These are phyloP conservation scores for Citrus australasica DNA, from an alignment of 345 rosid species.

Conservation along the genomic window DNA sequence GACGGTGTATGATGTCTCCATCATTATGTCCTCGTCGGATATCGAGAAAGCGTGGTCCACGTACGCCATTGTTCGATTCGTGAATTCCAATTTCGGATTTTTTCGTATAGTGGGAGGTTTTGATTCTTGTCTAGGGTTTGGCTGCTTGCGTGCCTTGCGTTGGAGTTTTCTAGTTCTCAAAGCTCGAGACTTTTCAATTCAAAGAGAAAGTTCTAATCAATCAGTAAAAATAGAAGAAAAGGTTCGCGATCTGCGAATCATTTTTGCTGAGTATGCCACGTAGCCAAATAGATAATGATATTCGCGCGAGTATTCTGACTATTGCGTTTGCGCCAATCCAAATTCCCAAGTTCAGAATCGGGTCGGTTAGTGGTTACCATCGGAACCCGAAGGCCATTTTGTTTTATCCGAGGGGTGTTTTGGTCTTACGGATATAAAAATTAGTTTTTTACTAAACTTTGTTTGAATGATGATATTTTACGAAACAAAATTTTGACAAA, in stretches of 20 bases:
- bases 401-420: no score
- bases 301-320: not conserved
- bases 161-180: not conserved
- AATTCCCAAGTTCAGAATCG: not conserved
- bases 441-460: no score
- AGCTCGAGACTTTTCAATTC: not conserved
- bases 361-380: not conserved
- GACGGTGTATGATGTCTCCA: constrained; percentile 58
- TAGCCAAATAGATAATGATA: not conserved
- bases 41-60: constrained; percentile 97
- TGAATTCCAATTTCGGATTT: not conserved
- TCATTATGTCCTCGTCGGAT: constrained; percentile 87
- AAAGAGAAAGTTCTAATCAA: not conserved
- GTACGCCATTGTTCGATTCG: constrained; percentile 61
- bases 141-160: not conserved
- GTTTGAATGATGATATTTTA: no score
- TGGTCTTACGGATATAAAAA: no score
- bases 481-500: no score
- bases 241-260: not conserved
- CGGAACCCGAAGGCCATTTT: no score
- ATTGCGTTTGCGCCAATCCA: not conserved
- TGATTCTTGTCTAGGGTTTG: not conserved
- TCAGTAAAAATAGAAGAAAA: no score
- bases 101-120: not conserved
- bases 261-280: not conserved